phyloP scores from a whole-genome alignment of 768 basidiomycete species.

The Termitomyces sp. region DNA sequence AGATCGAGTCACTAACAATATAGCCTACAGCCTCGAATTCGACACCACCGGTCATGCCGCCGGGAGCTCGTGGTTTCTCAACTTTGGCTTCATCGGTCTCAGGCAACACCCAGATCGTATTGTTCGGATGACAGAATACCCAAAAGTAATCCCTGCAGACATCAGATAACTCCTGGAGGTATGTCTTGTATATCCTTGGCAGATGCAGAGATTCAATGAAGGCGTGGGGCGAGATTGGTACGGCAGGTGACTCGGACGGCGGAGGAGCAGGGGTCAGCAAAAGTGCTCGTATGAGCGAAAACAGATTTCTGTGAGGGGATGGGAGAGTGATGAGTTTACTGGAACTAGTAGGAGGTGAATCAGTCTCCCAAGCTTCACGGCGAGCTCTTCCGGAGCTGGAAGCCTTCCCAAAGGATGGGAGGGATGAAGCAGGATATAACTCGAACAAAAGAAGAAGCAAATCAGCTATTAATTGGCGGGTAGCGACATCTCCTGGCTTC shows the following conservation, averaged over 20 bases:
- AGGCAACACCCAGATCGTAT: conserved; percentile 80
- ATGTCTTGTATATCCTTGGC: conserved; percentile 74
- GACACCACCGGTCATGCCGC: conserved; percentile 98
- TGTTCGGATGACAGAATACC: conserved; percentile 96
- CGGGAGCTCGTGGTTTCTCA: conserved; percentile 89
- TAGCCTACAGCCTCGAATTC: conserved; percentile 97
- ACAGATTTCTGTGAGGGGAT: conserved; percentile 65
- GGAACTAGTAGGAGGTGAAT: conserved; percentile 29
- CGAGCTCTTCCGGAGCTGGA: conserved; percentile 21
- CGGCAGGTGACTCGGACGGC: conserved; percentile 54
- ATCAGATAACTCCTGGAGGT: conserved; percentile 81
- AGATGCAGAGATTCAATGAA: conserved; percentile 73
- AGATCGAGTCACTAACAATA: conserved; percentile 51
- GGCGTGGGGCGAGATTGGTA: conserved; percentile 66
- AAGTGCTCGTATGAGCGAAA: conserved; percentile 68
- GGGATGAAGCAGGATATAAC: conserved; percentile 69
- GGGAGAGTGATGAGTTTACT: conserved; percentile 62
- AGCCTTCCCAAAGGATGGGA: conserved; percentile 44
- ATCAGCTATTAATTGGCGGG: conserved; percentile 87
- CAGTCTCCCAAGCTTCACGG: conserved; percentile 56
- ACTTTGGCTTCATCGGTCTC: conserved; percentile 83
- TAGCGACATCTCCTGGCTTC: conserved; percentile 91
- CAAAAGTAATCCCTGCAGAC: conserved; percentile 93
- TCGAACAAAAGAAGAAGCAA: conserved; percentile 86
- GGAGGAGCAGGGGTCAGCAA: conserved; percentile 70